Evolutionary conservation across 495 filamentous ascomycete species (phyloP), one percentile per base, ranked within the genome.

Genomic region (Aspergillus taichungensis): DNA sequence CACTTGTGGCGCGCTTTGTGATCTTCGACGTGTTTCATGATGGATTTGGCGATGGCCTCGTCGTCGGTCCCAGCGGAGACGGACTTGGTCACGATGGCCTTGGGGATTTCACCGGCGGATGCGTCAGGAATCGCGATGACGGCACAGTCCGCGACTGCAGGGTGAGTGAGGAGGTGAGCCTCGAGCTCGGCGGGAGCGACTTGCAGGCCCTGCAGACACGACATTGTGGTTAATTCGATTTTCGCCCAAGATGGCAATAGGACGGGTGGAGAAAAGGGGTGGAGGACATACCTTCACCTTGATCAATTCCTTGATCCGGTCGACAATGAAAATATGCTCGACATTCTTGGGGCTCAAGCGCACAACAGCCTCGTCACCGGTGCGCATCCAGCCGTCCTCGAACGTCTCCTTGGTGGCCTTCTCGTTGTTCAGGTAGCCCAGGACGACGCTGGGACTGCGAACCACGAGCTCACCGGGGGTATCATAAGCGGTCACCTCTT

Each of bases 141-240:
- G 28, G 87, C 83, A 52, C 82, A 87, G 60, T 95, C 89, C 24
- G 82, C 78, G 11, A 94, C 89, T 27, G 76, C 72, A 0, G 85
- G 82, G 57, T 94, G 88, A 6, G 82, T 79, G 33, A 95, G 82
- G 9, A 95, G 74, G 54, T 92, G 88, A 12, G 88, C 84, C 70
- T 95, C 89, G 0, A 95, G 78, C 53, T 95, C 89, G 11, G 89
- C 89, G 3, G 89, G 89, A 3, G 89, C 87, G 30, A 95, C 89
- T 85, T 95, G 89, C 32, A 85, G 69, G 41, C 85, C 89, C 85
- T 91, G 42, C 37, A 41, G 6, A 24, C 7, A 9, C 6, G 12
- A 18, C 5, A 42, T 29, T 7, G 8, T 33, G 8, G 35, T 42
- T 18, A 41, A 18, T 33, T 30, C 36, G 10, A 42, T 32, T 1